A percentile compares a stretch with the other conserved stretches of the same genome.
Conservation (phyloP, 78 protist genomes). For the Dictyostelium brefeldianum region DNA sequence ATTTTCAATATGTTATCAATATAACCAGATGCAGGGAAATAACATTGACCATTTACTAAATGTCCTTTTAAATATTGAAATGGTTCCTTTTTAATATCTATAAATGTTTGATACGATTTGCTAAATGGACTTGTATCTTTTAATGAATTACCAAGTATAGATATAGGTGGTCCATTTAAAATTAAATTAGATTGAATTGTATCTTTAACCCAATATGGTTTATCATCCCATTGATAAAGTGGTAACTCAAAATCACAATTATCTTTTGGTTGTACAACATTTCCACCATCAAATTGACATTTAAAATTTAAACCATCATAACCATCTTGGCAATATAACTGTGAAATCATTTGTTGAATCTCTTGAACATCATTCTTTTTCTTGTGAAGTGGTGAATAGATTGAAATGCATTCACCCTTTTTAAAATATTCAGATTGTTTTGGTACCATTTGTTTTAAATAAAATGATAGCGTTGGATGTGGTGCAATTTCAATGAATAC, state of each 20-base stretch:
- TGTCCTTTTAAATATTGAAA: slow-evolving; percentile 47
- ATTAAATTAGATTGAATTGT: background rate
- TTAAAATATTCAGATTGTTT: background rate
- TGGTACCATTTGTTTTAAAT: background rate
- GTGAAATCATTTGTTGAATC: background rate
- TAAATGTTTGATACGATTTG: slow-evolving; percentile 4
- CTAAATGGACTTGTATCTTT: background rate
- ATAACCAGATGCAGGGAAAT: background rate
- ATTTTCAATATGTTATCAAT: background rate
- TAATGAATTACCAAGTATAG: background rate
- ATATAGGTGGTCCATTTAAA: slow-evolving; percentile 2
- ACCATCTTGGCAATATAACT: background rate
- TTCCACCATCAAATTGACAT: background rate
- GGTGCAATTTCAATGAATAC: slow-evolving; percentile 53
- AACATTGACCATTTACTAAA: background rate
- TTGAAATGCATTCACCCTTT: background rate
- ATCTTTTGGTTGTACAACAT: background rate
- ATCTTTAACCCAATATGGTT: background rate
- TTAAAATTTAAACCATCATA: background rate
- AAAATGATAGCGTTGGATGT: slow-evolving; percentile 51
- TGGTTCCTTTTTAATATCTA: background rate
- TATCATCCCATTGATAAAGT: slow-evolving; percentile 52
- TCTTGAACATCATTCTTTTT: slow-evolving; percentile 10
- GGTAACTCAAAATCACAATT: background rate
- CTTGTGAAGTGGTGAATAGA: background rate